phyloP scores from a whole-genome alignment of 768 basidiomycete species.

The Agaricus bisporus region DNA sequence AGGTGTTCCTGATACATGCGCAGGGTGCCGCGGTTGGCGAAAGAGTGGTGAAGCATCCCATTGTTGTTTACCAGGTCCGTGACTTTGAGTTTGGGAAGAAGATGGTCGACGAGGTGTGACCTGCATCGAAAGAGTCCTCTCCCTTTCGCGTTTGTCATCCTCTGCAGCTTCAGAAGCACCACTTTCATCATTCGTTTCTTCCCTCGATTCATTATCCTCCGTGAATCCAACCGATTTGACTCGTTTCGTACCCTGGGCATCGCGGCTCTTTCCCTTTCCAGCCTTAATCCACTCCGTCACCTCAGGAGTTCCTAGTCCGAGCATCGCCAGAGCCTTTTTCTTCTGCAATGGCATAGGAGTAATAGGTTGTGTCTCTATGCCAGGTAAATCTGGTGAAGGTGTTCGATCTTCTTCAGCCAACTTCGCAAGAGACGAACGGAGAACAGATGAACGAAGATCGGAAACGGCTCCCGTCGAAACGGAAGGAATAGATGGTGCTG shows the following conservation, averaged over 20 bases:
- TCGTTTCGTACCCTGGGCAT: slow-evolving; percentile 26
- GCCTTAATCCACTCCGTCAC: slow-evolving; percentile 45
- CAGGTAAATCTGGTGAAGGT: slow-evolving; percentile 38
- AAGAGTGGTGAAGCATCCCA: slow-evolving; percentile 35
- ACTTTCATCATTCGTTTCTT: neutral
- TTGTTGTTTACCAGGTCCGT: slow-evolving; percentile 20
- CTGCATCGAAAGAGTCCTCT: slow-evolving; percentile 44
- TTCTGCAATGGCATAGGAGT: slow-evolving; percentile 28
- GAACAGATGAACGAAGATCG: neutral
- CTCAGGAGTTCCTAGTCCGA: slow-evolving; percentile 45
- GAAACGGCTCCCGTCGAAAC: neutral
- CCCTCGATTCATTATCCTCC: slow-evolving; percentile 22
- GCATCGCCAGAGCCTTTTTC: slow-evolving; percentile 19
- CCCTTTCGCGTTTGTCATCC: slow-evolving; percentile 19
- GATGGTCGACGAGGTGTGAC: slow-evolving; percentile 47
- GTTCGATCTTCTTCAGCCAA: slow-evolving; percentile 22
- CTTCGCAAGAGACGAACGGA: neutral
- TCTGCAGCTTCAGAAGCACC: slow-evolving; percentile 17
- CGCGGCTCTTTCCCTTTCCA: slow-evolving; percentile 23
- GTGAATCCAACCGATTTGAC: slow-evolving; percentile 45
- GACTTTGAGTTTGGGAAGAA: slow-evolving; percentile 5
- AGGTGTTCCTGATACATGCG: neutral
- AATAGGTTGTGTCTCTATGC: slow-evolving; percentile 22
- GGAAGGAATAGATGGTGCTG: slow-evolving; percentile 15
- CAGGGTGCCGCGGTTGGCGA: slow-evolving; percentile 17